phyloP scores from a whole-genome alignment of 257 asterid species.

The Verbascum thapsus region DNA sequence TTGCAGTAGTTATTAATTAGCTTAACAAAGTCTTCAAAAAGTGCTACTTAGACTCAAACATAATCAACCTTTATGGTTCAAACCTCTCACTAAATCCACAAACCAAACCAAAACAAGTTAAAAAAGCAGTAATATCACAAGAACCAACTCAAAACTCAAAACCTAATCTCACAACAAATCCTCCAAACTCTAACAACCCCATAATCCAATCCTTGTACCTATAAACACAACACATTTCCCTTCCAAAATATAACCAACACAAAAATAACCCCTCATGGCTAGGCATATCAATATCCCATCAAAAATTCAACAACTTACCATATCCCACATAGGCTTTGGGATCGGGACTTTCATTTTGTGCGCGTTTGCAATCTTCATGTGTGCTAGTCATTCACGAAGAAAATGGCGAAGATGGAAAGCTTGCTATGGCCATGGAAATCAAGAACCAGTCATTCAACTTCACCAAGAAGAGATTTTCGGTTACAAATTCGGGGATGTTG shows the following conservation, averaged over 20 bases:
- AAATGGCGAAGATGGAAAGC: conserved; percentile 59
- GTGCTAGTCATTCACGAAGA: conserved; percentile 52
- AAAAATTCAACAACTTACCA: conserved; percentile 32
- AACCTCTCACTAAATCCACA: conserved; percentile 26
- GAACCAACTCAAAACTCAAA: background rate
- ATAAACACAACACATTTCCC: conserved; percentile 23
- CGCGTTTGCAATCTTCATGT: conserved; percentile 62
- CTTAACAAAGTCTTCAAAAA: background rate
- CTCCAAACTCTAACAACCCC: conserved; percentile 44
- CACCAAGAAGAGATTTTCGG: conserved; percentile 45
- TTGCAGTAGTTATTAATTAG: too few species aligned
- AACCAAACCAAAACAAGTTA: background rate
- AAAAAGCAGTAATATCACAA: background rate
- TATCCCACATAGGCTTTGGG: conserved; percentile 43
- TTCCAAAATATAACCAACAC: background rate
- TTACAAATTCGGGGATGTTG: conserved; percentile 46
- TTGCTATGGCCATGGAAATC: conserved; percentile 47
- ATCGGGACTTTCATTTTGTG: conserved; percentile 52
- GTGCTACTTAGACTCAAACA: too few species aligned
- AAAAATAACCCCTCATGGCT: conserved; percentile 45
- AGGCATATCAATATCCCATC: conserved; percentile 32
- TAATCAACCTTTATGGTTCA: background rate
- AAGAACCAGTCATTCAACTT: conserved; percentile 76
- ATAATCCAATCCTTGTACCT: background rate
- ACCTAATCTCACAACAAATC: conserved; percentile 40